Evolutionary conservation across 768 basidiomycete species (phyloP), one percentile per base, ranked within the genome.

Genomic region (Kwoniella bestiolae): DNA sequence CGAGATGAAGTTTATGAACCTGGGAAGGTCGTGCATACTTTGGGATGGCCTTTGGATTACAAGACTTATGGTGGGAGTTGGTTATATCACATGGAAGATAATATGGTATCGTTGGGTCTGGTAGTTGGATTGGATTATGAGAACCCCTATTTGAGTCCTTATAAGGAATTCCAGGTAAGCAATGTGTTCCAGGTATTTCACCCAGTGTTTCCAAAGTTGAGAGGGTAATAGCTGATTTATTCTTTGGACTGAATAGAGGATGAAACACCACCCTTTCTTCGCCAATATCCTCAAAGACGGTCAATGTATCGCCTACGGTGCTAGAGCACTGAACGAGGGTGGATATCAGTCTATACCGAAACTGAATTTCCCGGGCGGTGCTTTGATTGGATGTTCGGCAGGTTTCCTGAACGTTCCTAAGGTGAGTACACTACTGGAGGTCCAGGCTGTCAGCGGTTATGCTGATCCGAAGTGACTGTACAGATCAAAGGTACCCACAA

Each of bases 261-360:
- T 97, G 89, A 99, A 99, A 83, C 95, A 96, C 77, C 96, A 99
- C 76, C 93, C 95, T 0, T 90, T 92, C 81, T 92, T 94, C 82
- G 83, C 87, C 23, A 82, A 86, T n/a, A 86, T 97, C 7, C 86
- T 98, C 5, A 86, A 88, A 25, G 88, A 88, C 11, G 85, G 86
- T 31, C 86, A 88, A 61, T 89, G 95, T 58, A 84, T 99, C 18
- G 91, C 92, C 0, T 99, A 99, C 75, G 95, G 91, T 31, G 95
- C 89, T 7, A 87, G 95, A 49, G 86, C 88, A 0, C 83, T 98
- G 60, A 97, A 91, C 74, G 95, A 99, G 82, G 95, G 95, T 32
- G 95, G 95, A 3, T 82, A 93, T 11, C 95, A 98, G 80, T 91
- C 91, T 31, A 85, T 98, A 21, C 96, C 96, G 1, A 86, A 86